Conservation (phyloP, 2,329 filamentous ascomycete genomes). For the Xenoacremonium recifei region DNA sequence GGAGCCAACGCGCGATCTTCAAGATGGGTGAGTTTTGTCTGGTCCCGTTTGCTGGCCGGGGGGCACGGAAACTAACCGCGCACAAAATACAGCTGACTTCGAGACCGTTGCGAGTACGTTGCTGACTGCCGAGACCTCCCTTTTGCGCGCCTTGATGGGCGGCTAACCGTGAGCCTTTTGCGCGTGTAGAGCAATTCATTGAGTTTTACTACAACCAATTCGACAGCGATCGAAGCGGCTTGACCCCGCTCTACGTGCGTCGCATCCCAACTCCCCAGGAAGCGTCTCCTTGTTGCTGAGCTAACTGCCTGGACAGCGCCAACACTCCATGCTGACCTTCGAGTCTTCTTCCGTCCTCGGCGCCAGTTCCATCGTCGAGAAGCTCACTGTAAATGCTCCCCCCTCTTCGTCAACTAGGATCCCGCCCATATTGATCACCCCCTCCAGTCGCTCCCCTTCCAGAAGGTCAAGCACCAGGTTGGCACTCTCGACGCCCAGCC, state of each 20-base stretch:
- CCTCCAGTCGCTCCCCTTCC: slow-evolving; percentile 70
- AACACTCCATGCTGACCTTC: slow-evolving; percentile 90
- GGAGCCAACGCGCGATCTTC: slow-evolving; percentile 13
- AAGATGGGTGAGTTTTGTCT: slow-evolving; percentile 25
- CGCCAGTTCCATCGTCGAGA: slow-evolving; percentile 66
- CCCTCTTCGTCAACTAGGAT: slow-evolving; percentile 3
- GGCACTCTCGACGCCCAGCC: slow-evolving; percentile 83
- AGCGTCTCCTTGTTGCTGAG: not conserved
- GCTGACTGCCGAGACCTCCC: not conserved
- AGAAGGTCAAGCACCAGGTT: slow-evolving; percentile 76
- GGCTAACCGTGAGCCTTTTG: not conserved
- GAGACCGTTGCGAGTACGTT: slow-evolving; percentile 48
- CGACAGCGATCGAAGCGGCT: slow-evolving; percentile 65
- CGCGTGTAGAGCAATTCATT: slow-evolving; percentile 77
- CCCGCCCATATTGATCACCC: not conserved
- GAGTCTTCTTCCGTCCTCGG: slow-evolving; percentile 71
- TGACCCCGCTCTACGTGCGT: slow-evolving; percentile 79
- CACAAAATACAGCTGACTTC: slow-evolving; percentile 39
- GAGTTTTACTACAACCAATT: slow-evolving; percentile 89
- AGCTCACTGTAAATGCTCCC: slow-evolving; percentile 66
- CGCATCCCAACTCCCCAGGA: too few relatives aligned
- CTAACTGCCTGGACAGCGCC: slow-evolving; percentile 55
- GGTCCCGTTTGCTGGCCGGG: not conserved
- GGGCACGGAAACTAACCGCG: slow-evolving; percentile 24
- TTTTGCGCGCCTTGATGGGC: slow-evolving; percentile 5